Evolutionary conservation across 371 early-diverging fungal genomes (phyloP), one percentile per base, ranked within the genome.

Genomic region (Mortierella sp.): DNA sequence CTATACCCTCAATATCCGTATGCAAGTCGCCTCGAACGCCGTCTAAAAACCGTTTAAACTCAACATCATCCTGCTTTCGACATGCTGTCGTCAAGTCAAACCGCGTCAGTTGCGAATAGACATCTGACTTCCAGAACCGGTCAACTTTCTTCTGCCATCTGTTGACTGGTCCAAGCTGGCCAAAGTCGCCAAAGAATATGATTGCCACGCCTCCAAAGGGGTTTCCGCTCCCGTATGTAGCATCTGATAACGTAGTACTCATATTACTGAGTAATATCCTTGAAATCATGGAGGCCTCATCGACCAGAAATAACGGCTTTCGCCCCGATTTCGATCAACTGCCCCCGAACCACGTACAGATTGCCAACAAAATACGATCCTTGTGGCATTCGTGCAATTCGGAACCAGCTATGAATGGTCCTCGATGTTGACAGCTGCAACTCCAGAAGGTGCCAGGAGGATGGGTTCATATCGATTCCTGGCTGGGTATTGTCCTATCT

Each of bases 201-300:
- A 44, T 17, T 6, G 44, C 44, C 19, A 44, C 6, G 6, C 44
- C 44, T 8, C 44, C 44, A 17, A 44, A 44, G 17, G 17, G 19
- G 6, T 6, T 6, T 17, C 44, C 44, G 15, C 17, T 21, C 6
- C 6, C 44, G 44, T 6, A 21, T 17, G 44, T 44, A 8, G 44
- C 44, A 8, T 17, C 17, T 44, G 44, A 44, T 4, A 44, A 17
- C 6, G 44, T 44, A 21, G 9, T 15, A 19, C 17, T 17, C 6
- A 44, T 44, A 8, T 6, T 6, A 15, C 19, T 19, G 9, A 44
- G 44, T 6, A 44, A 21, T 44, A 17, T 44, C 17, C 23, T 17
- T 21, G 44, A 44, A 8, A 44, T 44, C 44, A 44, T 44, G 17
- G 44, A 44, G 4, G 44, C 44, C 23, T 44, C 44, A 44, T 44